Conservation (phyloP, 192 early-diverging fungal genomes). For the Coemansia sp. region DNA sequence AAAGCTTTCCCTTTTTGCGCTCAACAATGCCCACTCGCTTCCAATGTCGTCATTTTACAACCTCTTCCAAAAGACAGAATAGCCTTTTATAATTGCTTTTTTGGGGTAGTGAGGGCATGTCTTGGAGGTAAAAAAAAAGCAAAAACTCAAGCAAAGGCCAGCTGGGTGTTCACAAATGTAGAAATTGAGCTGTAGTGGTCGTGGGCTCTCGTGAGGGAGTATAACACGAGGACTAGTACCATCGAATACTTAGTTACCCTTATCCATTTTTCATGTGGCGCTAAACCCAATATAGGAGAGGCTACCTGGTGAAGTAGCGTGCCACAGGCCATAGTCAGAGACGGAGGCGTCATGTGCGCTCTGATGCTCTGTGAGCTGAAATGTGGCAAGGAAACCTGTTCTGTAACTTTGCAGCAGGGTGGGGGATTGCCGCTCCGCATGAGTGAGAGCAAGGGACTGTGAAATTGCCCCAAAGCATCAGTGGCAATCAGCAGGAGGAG, state of each 20-base stretch:
- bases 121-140: too few species aligned
- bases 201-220: neutral
- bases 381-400: neutral
- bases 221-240: neutral
- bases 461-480: neutral
- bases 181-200: too few species aligned
- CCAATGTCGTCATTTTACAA: too few species aligned
- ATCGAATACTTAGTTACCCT: neutral
- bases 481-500: conserved; percentile 9
- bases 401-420: conserved; percentile 10
- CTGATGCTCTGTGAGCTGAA: neutral
- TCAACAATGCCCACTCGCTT: too few species aligned
- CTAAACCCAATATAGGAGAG: neutral
- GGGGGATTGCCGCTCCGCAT: conserved; percentile 9
- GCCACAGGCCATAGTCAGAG: neutral
- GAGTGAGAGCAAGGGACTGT: conserved; percentile 12
- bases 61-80: too few species aligned
- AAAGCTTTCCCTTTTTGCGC: too few species aligned
- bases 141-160: too few species aligned
- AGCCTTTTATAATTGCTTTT: too few species aligned
- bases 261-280: neutral
- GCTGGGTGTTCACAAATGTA: too few species aligned
- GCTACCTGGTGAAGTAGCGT: neutral
- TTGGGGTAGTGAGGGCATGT: too few species aligned
- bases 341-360: conserved; percentile 1